Conservation (phyloP, 768 basidiomycete genomes). For the Terana coerulea region DNA sequence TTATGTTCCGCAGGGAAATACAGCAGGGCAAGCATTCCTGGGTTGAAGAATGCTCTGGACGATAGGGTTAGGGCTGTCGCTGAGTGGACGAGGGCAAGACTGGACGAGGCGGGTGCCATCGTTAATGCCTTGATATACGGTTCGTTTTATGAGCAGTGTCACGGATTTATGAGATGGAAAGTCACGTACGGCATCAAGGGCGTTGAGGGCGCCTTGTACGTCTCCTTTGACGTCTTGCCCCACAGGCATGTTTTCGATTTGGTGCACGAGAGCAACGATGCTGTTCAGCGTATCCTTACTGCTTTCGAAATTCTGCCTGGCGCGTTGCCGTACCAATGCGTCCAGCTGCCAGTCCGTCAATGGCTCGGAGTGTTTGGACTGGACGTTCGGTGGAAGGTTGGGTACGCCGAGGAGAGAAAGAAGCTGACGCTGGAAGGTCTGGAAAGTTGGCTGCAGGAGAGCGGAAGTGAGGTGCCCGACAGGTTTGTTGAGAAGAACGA, state of each 20-base stretch:
- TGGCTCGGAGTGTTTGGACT: slow-evolving; percentile 18
- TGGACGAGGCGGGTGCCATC: slow-evolving; percentile 35
- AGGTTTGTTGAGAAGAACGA: slow-evolving; percentile 69
- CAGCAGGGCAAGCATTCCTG: slow-evolving; percentile 90
- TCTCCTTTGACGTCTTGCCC: slow-evolving; percentile 70
- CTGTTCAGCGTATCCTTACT: slow-evolving; percentile 75
- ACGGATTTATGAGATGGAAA: too few relatives aligned
- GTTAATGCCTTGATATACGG: slow-evolving; percentile 37
- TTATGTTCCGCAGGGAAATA: slow-evolving; percentile 99
- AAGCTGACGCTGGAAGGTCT: slow-evolving; percentile 68
- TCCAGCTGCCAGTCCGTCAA: slow-evolving; percentile 81
- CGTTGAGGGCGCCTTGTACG: slow-evolving; percentile 63
- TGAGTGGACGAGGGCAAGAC: slow-evolving; percentile 53
- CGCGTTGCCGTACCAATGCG: slow-evolving; percentile 65
- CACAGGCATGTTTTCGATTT: slow-evolving; percentile 92
- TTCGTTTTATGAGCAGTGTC: too few relatives aligned
- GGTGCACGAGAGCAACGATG: slow-evolving; percentile 78
- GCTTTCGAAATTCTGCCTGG: slow-evolving; percentile 62
- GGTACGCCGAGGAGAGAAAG: slow-evolving; percentile 81
- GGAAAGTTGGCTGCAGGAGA: slow-evolving; percentile 52
- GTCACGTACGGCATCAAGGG: slow-evolving; percentile 64
- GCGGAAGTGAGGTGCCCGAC: slow-evolving; percentile 36
- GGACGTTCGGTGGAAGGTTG: slow-evolving; percentile 46
- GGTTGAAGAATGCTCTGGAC: slow-evolving; percentile 92
- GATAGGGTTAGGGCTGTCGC: slow-evolving; percentile 60